phyloP scores from a whole-genome alignment of 2,329 filamentous ascomycete species.

The Microdochium paspali region DNA sequence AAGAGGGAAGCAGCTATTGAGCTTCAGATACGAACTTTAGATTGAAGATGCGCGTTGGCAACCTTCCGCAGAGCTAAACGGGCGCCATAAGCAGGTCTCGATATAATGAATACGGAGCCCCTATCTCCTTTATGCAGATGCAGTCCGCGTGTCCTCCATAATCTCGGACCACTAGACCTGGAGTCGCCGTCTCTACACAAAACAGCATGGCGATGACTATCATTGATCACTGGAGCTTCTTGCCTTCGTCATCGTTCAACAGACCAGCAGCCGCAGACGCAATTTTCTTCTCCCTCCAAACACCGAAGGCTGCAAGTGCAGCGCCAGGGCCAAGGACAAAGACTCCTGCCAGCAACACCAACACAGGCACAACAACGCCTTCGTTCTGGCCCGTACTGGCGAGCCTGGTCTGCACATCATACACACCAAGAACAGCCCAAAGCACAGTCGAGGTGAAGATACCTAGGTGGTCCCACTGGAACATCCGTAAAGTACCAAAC shows the following conservation, averaged over 20 bases:
- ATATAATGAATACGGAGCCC: too few species aligned
- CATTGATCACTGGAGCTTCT: background rate
- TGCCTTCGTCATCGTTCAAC: background rate
- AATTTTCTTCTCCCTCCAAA: background rate
- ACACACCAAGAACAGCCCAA: background rate
- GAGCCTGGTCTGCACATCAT: background rate
- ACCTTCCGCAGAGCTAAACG: background rate
- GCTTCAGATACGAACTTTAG: background rate
- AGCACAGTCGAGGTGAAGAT: background rate
- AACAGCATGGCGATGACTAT: too few species aligned
- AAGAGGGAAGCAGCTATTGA: background rate
- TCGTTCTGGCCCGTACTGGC: background rate
- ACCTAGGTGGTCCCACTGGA: background rate
- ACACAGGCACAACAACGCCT: background rate
- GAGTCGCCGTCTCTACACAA: too few species aligned
- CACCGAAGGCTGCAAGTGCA: background rate
- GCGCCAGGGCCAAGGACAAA: background rate
- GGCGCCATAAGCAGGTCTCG: too few species aligned
- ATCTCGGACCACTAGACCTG: too few species aligned
- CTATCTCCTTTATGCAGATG: too few species aligned
- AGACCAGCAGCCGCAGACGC: background rate
- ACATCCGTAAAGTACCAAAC: background rate
- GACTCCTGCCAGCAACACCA: background rate
- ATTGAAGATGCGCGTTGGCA: background rate
- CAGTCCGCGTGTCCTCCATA: too few species aligned